These are phyloP conservation scores for Trichophyton rubrum DNA, from an alignment of 2,329 filamentous ascomycete species.

Conservation along the genomic window DNA sequence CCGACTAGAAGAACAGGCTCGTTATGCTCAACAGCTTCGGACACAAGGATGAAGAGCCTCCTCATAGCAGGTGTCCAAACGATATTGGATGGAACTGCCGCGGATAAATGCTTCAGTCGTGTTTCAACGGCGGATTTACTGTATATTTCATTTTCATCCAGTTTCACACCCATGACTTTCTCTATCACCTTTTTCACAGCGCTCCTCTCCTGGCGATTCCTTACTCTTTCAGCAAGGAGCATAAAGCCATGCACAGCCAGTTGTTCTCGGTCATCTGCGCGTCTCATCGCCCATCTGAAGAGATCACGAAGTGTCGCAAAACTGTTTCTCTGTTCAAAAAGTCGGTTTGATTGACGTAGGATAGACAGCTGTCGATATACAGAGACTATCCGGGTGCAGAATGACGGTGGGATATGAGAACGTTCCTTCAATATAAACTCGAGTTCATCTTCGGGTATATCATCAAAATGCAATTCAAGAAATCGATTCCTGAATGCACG, in stretches of 20 bases:
- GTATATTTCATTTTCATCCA: slow-evolving; percentile 66
- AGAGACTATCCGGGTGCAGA: slow-evolving; percentile 78
- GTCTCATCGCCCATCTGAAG: slow-evolving; percentile 84
- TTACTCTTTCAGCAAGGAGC: slow-evolving; percentile 85
- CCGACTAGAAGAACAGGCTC: slow-evolving; percentile 91
- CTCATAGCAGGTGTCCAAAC: slow-evolving; percentile 97
- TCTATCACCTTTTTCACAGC: slow-evolving; percentile 84
- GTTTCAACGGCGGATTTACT: slow-evolving; percentile 46
- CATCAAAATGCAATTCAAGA: slow-evolving; percentile 91
- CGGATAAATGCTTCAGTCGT: slow-evolving; percentile 35
- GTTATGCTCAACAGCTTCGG: slow-evolving; percentile 71
- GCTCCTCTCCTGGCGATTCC: slow-evolving; percentile 73
- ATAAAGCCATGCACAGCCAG: slow-evolving; percentile 90
- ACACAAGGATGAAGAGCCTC: slow-evolving; percentile 78
- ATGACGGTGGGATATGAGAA: slow-evolving; percentile 78
- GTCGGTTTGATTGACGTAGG: slow-evolving; percentile 72
- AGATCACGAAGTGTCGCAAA: slow-evolving; percentile 93
- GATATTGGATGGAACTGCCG: slow-evolving; percentile 37
- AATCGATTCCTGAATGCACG: slow-evolving; percentile 95
- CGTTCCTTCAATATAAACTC: slow-evolving; percentile 82
- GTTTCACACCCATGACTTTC: slow-evolving; percentile 71
- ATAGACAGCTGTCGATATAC: slow-evolving; percentile 90
- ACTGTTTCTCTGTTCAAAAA: slow-evolving; percentile 95
- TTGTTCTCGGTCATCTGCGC: slow-evolving; percentile 73
- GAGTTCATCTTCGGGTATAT: slow-evolving; percentile 90